A percentile compares a stretch with the other conserved stretches of the same genome.
Conservation (phyloP, 2,329 filamentous ascomycete genomes). For the Phaeosphaeria sp. region DNA sequence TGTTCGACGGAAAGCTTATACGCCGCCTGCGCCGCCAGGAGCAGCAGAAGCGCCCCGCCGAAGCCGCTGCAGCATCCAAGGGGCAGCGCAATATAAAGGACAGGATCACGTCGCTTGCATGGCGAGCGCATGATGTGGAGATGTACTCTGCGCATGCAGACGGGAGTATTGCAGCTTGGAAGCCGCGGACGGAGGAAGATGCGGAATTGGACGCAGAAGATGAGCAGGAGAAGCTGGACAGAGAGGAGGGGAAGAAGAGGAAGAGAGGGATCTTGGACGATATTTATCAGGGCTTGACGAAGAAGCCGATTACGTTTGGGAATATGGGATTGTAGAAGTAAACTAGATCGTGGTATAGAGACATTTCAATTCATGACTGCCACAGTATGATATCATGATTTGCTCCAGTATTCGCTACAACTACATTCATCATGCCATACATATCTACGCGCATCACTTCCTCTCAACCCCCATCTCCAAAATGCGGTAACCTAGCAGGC, state of each 20-base stretch:
- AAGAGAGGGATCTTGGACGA: slow-evolving; percentile 83
- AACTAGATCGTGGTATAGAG: background rate
- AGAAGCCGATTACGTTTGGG: slow-evolving; percentile 69
- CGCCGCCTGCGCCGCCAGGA: slow-evolving; percentile 73
- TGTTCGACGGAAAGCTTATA: slow-evolving; percentile 77
- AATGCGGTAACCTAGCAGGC: slow-evolving; percentile 44
- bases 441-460: background rate
- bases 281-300: slow-evolving; percentile 79
- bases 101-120: slow-evolving; percentile 76
- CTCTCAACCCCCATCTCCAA: slow-evolving; percentile 18
- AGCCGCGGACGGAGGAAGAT: slow-evolving; percentile 64
- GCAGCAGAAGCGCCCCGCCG: slow-evolving; percentile 18
- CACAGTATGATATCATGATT: background rate
- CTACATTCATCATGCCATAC: background rate
- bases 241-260: slow-evolving; percentile 56
- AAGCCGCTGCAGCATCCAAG: slow-evolving; percentile 44
- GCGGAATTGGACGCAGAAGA: slow-evolving; percentile 53
- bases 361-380: background rate
- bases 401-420: background rate
- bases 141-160: slow-evolving; percentile 86
- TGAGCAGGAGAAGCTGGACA: slow-evolving; percentile 41
- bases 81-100: slow-evolving; percentile 44
- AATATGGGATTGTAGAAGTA: slow-evolving; percentile 20
- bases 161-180: slow-evolving; percentile 83
- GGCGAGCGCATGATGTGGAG: slow-evolving; percentile 73